Percentiles rank a stretch among this genome's conserved stretches.
Conservation (phyloP, 2,329 filamentous ascomycete species). For the Colletotrichum lentis region DNA sequence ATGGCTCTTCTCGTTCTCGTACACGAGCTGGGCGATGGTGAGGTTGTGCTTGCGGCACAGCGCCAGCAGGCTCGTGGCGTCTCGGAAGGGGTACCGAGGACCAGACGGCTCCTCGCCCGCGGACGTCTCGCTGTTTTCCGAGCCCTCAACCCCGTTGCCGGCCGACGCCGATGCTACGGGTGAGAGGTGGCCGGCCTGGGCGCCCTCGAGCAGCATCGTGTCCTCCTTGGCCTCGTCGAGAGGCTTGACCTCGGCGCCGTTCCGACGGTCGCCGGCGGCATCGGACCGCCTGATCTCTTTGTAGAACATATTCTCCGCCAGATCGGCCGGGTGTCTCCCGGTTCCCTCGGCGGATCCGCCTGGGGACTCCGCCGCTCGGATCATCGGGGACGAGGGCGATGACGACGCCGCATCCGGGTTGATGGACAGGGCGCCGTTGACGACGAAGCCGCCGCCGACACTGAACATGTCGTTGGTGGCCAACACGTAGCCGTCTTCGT, state of each 20-base stretch:
- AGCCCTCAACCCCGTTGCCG: slow-evolving; percentile 9
- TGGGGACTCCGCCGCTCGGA: slow-evolving; percentile 40
- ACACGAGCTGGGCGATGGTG: slow-evolving; percentile 61
- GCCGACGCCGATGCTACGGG: background rate
- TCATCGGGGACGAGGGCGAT: slow-evolving; percentile 33
- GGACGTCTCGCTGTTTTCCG: slow-evolving; percentile 32
- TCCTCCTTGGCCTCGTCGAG: slow-evolving; percentile 40
- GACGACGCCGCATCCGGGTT: slow-evolving; percentile 42
- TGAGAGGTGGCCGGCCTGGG: background rate
- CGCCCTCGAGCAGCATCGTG: slow-evolving; percentile 15
- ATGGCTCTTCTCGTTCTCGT: slow-evolving; percentile 61
- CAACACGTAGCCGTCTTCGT: slow-evolving; percentile 55
- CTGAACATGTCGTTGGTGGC: slow-evolving; percentile 62
- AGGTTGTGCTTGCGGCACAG: slow-evolving; percentile 60
- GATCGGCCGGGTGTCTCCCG: slow-evolving; percentile 53
- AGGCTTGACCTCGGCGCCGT: slow-evolving; percentile 54
- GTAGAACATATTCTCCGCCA: slow-evolving; percentile 62
- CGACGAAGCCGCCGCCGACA: slow-evolving; percentile 61
- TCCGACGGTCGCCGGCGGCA: slow-evolving; percentile 56
- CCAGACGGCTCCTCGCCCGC: slow-evolving; percentile 32
- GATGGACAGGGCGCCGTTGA: slow-evolving; percentile 59
- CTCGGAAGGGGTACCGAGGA: slow-evolving; percentile 57
- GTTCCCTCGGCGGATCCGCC: slow-evolving; percentile 20
- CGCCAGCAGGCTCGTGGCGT: slow-evolving; percentile 55
- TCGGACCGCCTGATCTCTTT: slow-evolving; percentile 59